These are phyloP conservation scores for Xerocomus nothofagi DNA, from an alignment of 1,284 basidiomycete genomes.

Conservation along the genomic window DNA sequence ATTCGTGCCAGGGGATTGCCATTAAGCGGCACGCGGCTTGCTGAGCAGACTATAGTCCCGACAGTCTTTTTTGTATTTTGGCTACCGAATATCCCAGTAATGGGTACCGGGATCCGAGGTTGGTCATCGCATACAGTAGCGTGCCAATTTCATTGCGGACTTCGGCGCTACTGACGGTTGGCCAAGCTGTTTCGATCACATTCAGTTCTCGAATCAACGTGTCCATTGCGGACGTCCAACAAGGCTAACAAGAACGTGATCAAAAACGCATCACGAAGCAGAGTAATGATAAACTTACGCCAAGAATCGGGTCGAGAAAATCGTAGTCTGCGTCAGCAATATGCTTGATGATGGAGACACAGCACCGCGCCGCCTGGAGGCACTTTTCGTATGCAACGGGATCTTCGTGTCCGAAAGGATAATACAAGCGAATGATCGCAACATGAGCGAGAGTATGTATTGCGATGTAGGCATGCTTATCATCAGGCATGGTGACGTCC, in stretches of 20 bases:
- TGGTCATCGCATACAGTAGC: slow-evolving; percentile 63
- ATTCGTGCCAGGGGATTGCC: background rate
- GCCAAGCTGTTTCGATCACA: slow-evolving; percentile 58
- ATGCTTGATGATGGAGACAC: slow-evolving; percentile 58
- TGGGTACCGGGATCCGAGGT: slow-evolving; percentile 57
- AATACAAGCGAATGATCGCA: slow-evolving; percentile 67
- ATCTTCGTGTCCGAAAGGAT: slow-evolving; percentile 60
- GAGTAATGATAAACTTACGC: slow-evolving; percentile 45
- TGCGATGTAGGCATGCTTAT: slow-evolving; percentile 58
- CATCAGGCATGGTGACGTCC: slow-evolving; percentile 53
- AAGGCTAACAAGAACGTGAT: slow-evolving; percentile 46
- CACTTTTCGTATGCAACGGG: slow-evolving; percentile 63
- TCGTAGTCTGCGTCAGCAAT: slow-evolving; percentile 62
- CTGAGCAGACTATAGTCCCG: slow-evolving; percentile 36
- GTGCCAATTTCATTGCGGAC: slow-evolving; percentile 60
- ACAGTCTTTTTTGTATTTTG: slow-evolving; percentile 44
- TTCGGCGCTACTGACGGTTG: slow-evolving; percentile 53
- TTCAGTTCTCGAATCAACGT: slow-evolving; percentile 63
- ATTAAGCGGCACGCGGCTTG: slow-evolving; percentile 4
- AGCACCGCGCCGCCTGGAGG: slow-evolving; percentile 56
- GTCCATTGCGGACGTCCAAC: slow-evolving; percentile 68
- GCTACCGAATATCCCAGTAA: slow-evolving; percentile 53
- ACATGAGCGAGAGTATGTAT: slow-evolving; percentile 66
- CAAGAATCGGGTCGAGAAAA: slow-evolving; percentile 72
- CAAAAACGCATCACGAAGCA: slow-evolving; percentile 6